Conservation (phyloP, 257 asterid genomes). For the Paulownia fortunei region DNA sequence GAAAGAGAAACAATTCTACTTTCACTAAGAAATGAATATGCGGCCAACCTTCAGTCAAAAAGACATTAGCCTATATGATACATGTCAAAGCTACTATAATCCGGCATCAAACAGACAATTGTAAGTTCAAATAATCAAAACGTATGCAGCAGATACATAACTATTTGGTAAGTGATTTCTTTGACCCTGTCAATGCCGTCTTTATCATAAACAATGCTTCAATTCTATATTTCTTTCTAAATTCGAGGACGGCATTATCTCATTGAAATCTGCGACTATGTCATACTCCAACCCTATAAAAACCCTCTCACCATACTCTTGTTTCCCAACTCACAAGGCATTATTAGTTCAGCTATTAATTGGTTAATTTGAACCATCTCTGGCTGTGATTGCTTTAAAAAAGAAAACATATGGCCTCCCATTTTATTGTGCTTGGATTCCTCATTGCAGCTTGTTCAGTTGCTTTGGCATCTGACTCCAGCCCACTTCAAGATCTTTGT, state of each 20-base stretch:
- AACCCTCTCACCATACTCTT: background rate
- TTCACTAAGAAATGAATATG: no score
- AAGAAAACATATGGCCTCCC: background rate
- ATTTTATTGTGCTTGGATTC: background rate
- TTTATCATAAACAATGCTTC: background rate
- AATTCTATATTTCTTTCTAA: no score
- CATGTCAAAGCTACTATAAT: background rate
- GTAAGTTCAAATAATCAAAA: background rate
- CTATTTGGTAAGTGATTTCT: no score
- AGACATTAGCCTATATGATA: background rate
- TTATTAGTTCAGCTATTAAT: background rate
- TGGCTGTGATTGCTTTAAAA: background rate
- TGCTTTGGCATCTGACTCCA: conserved; percentile 44
- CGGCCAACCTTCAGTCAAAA: no score
- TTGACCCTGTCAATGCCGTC: background rate
- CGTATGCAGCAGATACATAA: no score
- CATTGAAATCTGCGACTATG: background rate
- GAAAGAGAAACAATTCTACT: no score
- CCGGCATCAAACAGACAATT: background rate
- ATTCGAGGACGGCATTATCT: background rate
- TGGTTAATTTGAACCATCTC: background rate
- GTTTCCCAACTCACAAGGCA: background rate
- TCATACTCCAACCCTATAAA: background rate
- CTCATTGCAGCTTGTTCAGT: conserved; percentile 19
- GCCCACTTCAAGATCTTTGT: conserved; percentile 64